These are phyloP conservation scores for Sisymbrium irio DNA, from an alignment of 345 rosid species.

Conservation along the genomic window DNA sequence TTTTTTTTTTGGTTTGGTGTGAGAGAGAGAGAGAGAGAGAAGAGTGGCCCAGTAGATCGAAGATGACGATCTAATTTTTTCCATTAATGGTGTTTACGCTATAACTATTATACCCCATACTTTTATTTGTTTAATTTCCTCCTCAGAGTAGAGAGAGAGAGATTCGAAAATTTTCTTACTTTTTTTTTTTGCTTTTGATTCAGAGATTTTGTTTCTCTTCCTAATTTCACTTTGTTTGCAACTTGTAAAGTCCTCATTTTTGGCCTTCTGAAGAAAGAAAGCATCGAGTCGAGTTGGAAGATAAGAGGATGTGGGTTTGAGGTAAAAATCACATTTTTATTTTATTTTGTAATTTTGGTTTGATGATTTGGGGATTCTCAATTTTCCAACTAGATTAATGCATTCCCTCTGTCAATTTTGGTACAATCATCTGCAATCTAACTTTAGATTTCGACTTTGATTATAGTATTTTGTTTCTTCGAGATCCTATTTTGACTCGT, in stretches of 20 bases:
- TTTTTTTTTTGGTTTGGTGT: not conserved
- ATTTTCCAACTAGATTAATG: conserved; percentile 1
- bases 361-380: conserved; percentile 23
- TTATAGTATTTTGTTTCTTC: not conserved
- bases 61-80: conserved; percentile 72
- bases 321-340: conserved; percentile 18
- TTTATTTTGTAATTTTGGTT: not conserved
- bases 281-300: conserved; percentile 26
- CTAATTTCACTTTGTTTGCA: conserved; percentile 4
- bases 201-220: not conserved
- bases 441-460: conserved; percentile 25
- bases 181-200: conserved; percentile 8
- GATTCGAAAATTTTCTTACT: conserved; percentile 31
- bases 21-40: conserved; percentile 35
- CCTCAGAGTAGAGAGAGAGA: conserved; percentile 4
- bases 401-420: conserved; percentile 1
- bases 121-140: conserved; percentile 9
- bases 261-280: conserved; percentile 3
- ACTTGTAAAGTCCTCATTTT: not conserved
- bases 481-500: conserved; percentile 35
- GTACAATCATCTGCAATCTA: conserved; percentile 17
- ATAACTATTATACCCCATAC: conserved; percentile 26
- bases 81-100: conserved; percentile 40
- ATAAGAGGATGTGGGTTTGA: conserved; percentile 39
- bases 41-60: conserved; percentile 92